Base-by-base conservation (phyloP, 352 stramenopile genomes). In the Phytophthora pinifolia region DNA sequence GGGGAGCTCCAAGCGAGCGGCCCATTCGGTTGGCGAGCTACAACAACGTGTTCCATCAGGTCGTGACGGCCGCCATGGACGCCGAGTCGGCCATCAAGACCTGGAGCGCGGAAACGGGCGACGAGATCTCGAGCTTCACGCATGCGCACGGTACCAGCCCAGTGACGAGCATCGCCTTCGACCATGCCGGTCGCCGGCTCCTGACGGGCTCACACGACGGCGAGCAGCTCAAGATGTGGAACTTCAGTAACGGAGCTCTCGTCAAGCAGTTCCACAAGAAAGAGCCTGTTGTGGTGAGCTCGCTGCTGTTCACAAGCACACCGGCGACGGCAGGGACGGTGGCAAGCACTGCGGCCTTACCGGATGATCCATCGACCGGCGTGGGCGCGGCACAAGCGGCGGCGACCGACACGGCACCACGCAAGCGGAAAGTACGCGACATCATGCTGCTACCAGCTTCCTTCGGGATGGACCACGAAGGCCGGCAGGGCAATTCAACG, bases 161-260 rank as follows among this genome's bases (percentile, higher is more conserved):
- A 3, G 76, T 96, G 27, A 96, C 83, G 0, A 85, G 77, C 25
- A 88, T 96, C 31, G 76, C 76, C 10, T 95, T 96, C n/a, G 87
- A 96, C 45, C 79, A 75, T 27, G 81, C 86, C 5, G 84, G 86
- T 2, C 71, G 87, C 9, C 62, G 87, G 6, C 64, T 96, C 18
- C 66, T 96, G 14, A 96, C 87, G 9, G 86, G 86, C 9, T 81
- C 81, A 8, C 83, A 95, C 52, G 78, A 92, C 43, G 87, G 87
- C 3, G 59, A 79, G 7, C 45, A 74, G 14, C 78, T 96, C 33
- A 92, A 92, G 56, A 85, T 96, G 67, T 96, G 87, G 87, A 96
- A 96, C 51, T 96, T 96, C 60, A 89, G 80, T 65, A 96, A 93
- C 44, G 87, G 87, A 10, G 77, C 79, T 12, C 67, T 91, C 14